Evolutionary conservation across 1,284 basidiomycete species (phyloP), one percentile per base, ranked within the genome.

Genomic region (Inonotus hispidus): DNA sequence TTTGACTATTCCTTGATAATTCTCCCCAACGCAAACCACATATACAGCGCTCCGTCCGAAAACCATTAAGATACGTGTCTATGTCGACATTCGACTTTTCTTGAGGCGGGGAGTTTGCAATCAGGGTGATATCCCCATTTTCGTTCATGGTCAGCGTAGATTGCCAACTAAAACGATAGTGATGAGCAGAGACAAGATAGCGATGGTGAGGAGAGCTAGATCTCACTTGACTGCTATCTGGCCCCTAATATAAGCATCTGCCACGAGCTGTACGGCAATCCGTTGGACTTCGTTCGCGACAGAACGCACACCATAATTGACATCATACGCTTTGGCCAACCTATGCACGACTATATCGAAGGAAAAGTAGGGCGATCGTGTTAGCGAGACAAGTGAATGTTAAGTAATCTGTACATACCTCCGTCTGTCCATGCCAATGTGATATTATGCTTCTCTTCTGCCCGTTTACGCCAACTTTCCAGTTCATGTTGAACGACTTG

Each of bases 291-390:
- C 60, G 25, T 62, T 52, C 10, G 45, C 56, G 35, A 62, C 60
- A 13, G 60, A 62, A 14, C 56, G 60, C 19, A 62, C 60, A 16
- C 60, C 60, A 35, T 53, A 62, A 41, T 62, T 62, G 32, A 62
- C 56, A 29, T 62, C 60, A 23, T 62, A 62, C 29, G 60, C 37
- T 10, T 23, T 35, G 3, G 56, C 53, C 14, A 61, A 37, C 16
- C 58, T 61, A 29, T 27, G n/a, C 23, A 61, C 60, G 32, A 57
- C 60, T 61, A 27, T 16, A 35, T 8, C 3, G n/a, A 35, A 25
- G 23, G 39, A 56, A 47, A 16, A 45, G 32, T 14, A 52, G 46
- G 10, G 38, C 8, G 53, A 49, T 14, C 11, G n/a, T 32, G 3
- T 32, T 8, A 32, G 32, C 32, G 16, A 21, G 43, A 53, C 23